Conservation (phyloP, 768 basidiomycete genomes). For the Cyclocybe aegerita region DNA sequence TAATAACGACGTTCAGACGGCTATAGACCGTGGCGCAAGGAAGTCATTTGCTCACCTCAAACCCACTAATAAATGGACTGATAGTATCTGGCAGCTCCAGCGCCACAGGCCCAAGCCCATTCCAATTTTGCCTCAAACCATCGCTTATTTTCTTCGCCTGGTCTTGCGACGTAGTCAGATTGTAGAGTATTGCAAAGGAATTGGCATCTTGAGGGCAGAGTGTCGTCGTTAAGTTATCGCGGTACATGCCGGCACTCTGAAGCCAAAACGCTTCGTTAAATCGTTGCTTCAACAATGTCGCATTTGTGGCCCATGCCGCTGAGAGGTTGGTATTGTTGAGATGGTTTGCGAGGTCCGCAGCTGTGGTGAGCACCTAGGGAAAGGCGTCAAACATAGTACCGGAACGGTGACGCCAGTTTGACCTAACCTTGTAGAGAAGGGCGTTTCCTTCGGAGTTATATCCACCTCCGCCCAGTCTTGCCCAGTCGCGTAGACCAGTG, state of each 20-base stretch:
- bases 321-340: conserved; percentile 35
- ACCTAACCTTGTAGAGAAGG: conserved; percentile 43
- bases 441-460: conserved; percentile 59
- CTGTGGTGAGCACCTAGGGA: conserved; percentile 47
- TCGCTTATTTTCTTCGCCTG: conserved; percentile 44
- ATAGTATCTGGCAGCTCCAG: conserved; percentile 61
- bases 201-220: conserved; percentile 59
- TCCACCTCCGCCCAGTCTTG: conserved; percentile 52
- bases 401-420: background rate
- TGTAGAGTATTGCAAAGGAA: conserved; percentile 53
- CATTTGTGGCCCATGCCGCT: conserved; percentile 40
- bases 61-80: conserved; percentile 57
- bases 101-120: conserved; percentile 47
- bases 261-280: conserved; percentile 59
- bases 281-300: conserved; percentile 43
- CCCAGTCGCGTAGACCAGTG: conserved; percentile 60
- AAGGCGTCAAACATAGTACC: background rate
- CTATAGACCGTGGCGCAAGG: background rate
- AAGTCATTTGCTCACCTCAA: conserved; percentile 42
- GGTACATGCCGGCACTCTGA: conserved; percentile 45
- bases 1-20: conserved; percentile 14
- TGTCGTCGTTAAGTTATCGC: conserved; percentile 53
- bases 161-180: conserved; percentile 39
- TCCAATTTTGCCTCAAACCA: conserved; percentile 53
- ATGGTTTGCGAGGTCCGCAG: conserved; percentile 41